Evolutionary conservation across 768 basidiomycete species (phyloP).

Genomic region (Tephrocybe rancida): DNA sequence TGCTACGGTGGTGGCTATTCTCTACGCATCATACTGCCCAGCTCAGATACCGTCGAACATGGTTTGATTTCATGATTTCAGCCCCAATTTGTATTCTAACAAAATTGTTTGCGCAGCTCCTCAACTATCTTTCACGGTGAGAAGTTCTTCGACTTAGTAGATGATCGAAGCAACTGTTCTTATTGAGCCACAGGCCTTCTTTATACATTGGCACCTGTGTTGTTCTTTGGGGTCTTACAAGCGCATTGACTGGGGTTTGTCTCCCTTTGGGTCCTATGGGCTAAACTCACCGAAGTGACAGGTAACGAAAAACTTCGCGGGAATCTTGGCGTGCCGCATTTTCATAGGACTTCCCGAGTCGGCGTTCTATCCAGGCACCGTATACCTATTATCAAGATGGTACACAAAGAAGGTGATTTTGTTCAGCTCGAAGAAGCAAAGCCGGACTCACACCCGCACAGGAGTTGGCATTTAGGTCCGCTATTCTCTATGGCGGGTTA

Average conservation of each 20-base stretch:
- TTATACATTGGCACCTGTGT: slow-evolving; percentile 64
- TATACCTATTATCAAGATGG: slow-evolving; percentile 53
- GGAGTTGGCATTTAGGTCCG: slow-evolving; percentile 69
- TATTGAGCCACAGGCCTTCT: slow-evolving; percentile 46
- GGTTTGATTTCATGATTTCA: slow-evolving; percentile 31
- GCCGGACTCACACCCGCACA: slow-evolving; percentile 21
- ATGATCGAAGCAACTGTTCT: neutral
- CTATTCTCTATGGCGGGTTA: slow-evolving; percentile 60
- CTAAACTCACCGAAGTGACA: slow-evolving; percentile 20
- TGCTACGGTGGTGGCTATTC: slow-evolving; percentile 49
- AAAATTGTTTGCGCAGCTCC: slow-evolving; percentile 37
- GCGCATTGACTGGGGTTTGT: slow-evolving; percentile 61
- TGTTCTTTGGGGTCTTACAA: slow-evolving; percentile 64
- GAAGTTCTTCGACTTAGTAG: neutral
- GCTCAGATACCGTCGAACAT: slow-evolving; percentile 72
- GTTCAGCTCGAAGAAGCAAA: neutral
- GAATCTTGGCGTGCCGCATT: slow-evolving; percentile 57
- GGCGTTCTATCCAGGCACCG: slow-evolving; percentile 65
- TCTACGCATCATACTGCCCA: slow-evolving; percentile 63
- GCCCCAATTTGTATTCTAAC: neutral
- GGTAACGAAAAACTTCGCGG: slow-evolving; percentile 56
- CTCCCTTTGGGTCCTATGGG: neutral
- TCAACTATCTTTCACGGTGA: slow-evolving; percentile 57
- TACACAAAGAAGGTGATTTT: slow-evolving; percentile 54
- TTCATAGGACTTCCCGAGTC: slow-evolving; percentile 70